Evolutionary conservation across 2,329 filamentous ascomycete genomes (phyloP).

Genomic region (Lasiodiplodia sp.): DNA sequence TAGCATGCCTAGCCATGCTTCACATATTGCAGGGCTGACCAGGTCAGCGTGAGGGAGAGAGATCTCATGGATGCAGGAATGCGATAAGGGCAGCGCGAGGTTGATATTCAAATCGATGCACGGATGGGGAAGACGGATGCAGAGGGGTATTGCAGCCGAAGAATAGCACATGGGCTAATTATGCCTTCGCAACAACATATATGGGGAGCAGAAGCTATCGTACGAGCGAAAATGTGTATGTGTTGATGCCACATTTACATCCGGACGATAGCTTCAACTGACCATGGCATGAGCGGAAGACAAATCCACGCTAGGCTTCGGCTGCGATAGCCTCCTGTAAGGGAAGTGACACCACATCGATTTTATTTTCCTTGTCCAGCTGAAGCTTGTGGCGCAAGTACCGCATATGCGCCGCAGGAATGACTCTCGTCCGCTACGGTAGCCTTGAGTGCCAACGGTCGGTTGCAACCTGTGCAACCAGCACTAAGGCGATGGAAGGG

Average conservation of each 20-base stretch:
- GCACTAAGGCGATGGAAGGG: background rate
- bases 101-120: background rate
- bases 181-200: too few relatives aligned
- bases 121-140: background rate
- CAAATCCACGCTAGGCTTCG: too few relatives aligned
- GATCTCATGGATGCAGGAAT: background rate
- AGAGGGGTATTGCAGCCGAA: background rate
- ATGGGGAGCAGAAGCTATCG: too few relatives aligned
- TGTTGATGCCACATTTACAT: too few relatives aligned
- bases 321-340: background rate
- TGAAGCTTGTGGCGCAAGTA: background rate
- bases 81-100: background rate
- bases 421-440: background rate
- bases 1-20: background rate
- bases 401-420: background rate
- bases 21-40: background rate
- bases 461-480: background rate
- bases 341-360: background rate
- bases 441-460: background rate
- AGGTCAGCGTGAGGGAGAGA: background rate
- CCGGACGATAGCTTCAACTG: too few relatives aligned
- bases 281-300: too few relatives aligned
- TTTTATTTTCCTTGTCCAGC: background rate
- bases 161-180: too few relatives aligned
- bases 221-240: too few relatives aligned